Base-by-base conservation (phyloP, 2,329 filamentous ascomycete species). In the Penicillium sp. region DNA sequence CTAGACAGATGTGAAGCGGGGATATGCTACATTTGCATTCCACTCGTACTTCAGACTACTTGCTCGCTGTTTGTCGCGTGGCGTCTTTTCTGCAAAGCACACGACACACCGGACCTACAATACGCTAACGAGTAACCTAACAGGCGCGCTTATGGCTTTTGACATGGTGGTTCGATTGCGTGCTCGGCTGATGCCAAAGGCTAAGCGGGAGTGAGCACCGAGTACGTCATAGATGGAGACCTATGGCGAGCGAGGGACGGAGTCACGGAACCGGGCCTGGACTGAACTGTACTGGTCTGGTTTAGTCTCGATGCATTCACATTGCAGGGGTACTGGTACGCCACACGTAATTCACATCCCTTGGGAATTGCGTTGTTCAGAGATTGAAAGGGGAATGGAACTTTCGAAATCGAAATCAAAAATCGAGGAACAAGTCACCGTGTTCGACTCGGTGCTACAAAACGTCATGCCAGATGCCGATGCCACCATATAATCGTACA, bases 161-260 rank as follows among this genome's bases (percentile, higher is more conserved):
- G 77, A 79, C 60, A 77, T 76, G 70, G 67, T 73, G 47, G 60
- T 67, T 52, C 67, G 76, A 41, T 65, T 79, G 58, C 69, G 64
- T 34, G 49, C 54, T 6, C 65, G 55, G 57, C 61, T 75, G 4
- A 45, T 71, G 28, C 62, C 58, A 5, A 75, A 75, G 57, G 54
- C 56, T 20, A 76, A 76, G 57, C 65, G 57, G 14, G 73, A 74
- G 43, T 75, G 39, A 54, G 12, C 14, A 31, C 7, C 51, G 28
- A 34, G 17, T 53, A 10, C 17, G 28, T 25, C 43, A 47, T 47
- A 31, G n/a, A 15, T 15, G 22, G 25, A 31, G 25, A n/a, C 8
- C 8, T 31, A 47, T 47, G 43, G 25, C 43, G 43, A 47, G 15
- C 14, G 25, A 17, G 43, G 14, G 25, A 31, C 31, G 31, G 31